These are phyloP conservation scores for Chrysosporium queenslandicum DNA, from an alignment of 2,329 filamentous ascomycete species.

Conservation along the genomic window DNA sequence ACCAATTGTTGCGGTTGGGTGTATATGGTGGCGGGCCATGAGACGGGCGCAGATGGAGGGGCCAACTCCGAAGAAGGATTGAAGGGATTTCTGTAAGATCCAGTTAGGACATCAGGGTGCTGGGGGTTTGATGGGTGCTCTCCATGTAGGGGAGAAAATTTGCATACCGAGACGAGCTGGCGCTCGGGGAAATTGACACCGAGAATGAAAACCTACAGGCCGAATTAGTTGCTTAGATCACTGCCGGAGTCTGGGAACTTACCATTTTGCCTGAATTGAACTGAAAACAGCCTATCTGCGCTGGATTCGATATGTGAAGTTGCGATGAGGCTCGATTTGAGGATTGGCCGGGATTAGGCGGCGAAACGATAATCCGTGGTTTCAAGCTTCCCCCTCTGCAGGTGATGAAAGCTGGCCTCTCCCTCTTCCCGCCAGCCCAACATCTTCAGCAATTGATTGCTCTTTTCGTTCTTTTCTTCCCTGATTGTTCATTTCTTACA, in stretches of 20 bases:
- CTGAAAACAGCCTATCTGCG: background rate
- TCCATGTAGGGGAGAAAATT: background rate
- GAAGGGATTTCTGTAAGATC: conserved; percentile 46
- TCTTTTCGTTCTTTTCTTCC: background rate
- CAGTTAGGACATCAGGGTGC: background rate
- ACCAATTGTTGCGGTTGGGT: conserved; percentile 69
- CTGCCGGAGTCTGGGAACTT: background rate
- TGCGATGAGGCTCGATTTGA: background rate
- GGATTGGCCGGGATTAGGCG: background rate
- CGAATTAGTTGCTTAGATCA: background rate
- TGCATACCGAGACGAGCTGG: conserved; percentile 66
- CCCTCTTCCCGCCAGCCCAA: background rate
- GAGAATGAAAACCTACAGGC: conserved; percentile 64
- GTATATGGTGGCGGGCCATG: conserved; percentile 81
- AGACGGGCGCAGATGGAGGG: conserved; percentile 59
- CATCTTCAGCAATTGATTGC: background rate
- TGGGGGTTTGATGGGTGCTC: background rate
- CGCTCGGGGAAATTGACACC: conserved; percentile 76
- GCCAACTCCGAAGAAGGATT: conserved; percentile 79
- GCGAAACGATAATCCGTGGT: conserved; percentile 4
- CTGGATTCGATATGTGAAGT: background rate
- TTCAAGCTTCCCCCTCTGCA: background rate
- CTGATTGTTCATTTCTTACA: background rate
- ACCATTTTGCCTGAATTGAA: conserved; percentile 3
- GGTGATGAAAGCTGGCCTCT: conserved; percentile 30